Evolutionary conservation across 2,329 filamentous ascomycete genomes (phyloP).

Genomic region (Plenodomus biglobosus): DNA sequence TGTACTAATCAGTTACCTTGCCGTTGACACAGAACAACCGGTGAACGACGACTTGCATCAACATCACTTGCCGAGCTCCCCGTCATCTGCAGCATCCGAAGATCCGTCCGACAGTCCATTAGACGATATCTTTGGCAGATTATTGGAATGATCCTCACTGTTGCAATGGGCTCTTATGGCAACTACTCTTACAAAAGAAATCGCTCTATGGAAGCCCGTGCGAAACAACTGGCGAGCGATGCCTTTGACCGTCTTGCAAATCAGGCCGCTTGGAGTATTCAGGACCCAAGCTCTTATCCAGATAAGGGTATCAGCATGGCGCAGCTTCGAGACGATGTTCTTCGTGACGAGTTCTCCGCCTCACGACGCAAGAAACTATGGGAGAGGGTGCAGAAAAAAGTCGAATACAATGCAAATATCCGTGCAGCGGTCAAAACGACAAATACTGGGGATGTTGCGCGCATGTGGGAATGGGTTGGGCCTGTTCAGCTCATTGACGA

Average conservation of each 20-base stretch:
- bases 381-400: slow-evolving; percentile 77
- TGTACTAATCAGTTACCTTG: slow-evolving; percentile 83
- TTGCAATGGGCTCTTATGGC: slow-evolving; percentile 57
- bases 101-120: slow-evolving; percentile 77
- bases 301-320: slow-evolving; percentile 85
- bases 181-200: slow-evolving; percentile 65
- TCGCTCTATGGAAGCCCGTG: slow-evolving; percentile 66
- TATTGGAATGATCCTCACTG: slow-evolving; percentile 60
- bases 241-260: slow-evolving; percentile 80
- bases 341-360: slow-evolving; percentile 77
- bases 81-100: slow-evolving; percentile 76
- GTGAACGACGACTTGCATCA: slow-evolving; percentile 69
- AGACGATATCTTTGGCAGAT: slow-evolving; percentile 84
- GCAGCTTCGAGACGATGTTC: slow-evolving; percentile 86
- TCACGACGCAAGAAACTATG: slow-evolving; percentile 78
- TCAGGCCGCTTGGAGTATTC: slow-evolving; percentile 78
- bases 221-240: slow-evolving; percentile 82
- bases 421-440: slow-evolving; percentile 70
- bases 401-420: slow-evolving; percentile 93
- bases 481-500: slow-evolving; percentile 55
- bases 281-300: slow-evolving; percentile 61
- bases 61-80: slow-evolving; percentile 90
- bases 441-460: slow-evolving; percentile 57
- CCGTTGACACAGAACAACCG: slow-evolving; percentile 72
- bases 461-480: slow-evolving; percentile 71